Evolutionary conservation across 768 basidiomycete genomes (phyloP), one percentile per base, ranked within the genome.

Genomic region (Krasilnikovozyma curviuscula): DNA sequence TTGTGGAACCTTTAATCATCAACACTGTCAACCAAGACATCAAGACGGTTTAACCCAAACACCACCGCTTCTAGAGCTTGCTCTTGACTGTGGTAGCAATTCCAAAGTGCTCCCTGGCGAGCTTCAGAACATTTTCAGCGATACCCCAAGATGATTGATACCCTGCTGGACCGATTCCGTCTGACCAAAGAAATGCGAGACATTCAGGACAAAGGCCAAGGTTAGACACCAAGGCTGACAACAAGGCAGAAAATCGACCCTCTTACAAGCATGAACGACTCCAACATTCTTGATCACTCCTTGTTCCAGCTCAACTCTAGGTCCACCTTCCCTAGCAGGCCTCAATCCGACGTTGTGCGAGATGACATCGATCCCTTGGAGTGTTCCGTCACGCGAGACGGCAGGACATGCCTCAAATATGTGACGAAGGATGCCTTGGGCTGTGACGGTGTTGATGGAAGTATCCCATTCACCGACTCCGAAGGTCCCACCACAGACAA

Each of bases 261-360:
- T 28, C 34, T 29, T 30, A 43, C 39, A 77, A 23, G 74, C 73
- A 62, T 77, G 75, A 18, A 75, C 66, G 2, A 76, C 69, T 32
- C 53, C 61, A 43, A 61, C 50, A 50, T 58, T 32, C 46, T 52
- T 33, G 44, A 32, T 42, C 58, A 46, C 48, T 46, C 50, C 56
- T 39, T 49, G 56, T 43, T 76, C 72, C 4, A 63, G 57, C 54
- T 79, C 77, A 16, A 79, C 60, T 25, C 78, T 64, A 13, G 73
- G 65, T 3, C 77, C 78, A 3, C 71, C 74, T 24, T 66, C 64
- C 27, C 78, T 66, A 12, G 63, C 70, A 2, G 78, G 77, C 25
- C 43, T 27, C 29, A 50, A 25, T 0, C 75, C 77, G 32, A 76
- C 76, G 51, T 74, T 75, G 60, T 75, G 73, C 7, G 61, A 59